phyloP scores from a whole-genome alignment of 306 rosid genomes.

The Arachis stenosperma region DNA sequence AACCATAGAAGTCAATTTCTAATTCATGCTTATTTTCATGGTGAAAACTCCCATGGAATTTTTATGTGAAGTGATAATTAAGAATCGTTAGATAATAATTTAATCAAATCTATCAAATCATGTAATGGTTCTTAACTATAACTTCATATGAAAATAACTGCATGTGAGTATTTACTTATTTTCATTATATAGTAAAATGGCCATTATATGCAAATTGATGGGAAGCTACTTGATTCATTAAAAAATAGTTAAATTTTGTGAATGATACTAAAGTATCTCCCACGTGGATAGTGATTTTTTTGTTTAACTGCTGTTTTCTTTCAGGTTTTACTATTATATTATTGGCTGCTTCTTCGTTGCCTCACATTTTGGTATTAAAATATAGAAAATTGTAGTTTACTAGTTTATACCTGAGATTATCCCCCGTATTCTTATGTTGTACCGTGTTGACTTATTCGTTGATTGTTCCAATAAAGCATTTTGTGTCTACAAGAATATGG shows the following conservation, averaged over 20 bases:
- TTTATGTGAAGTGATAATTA: too few relatives aligned
- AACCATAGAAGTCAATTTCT: too few relatives aligned
- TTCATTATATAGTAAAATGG: too few relatives aligned
- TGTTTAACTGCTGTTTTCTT: slow-evolving; percentile 25
- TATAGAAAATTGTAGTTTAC: slow-evolving; percentile 41
- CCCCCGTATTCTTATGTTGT: slow-evolving; percentile 37
- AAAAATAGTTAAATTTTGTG: too few relatives aligned
- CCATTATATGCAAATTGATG: too few relatives aligned
- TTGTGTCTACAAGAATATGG: slow-evolving; percentile 3
- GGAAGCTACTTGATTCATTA: background rate
- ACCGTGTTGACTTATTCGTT: slow-evolving; percentile 36
- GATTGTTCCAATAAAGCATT: slow-evolving; percentile 27
- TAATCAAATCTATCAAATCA: too few relatives aligned
- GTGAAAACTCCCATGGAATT: too few relatives aligned
- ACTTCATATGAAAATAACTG: too few relatives aligned
- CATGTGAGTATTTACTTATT: too few relatives aligned
- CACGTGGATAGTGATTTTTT: slow-evolving; percentile 13
- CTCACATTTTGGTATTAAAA: slow-evolving; percentile 38
- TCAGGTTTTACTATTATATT: slow-evolving; percentile 44
- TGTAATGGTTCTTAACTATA: too few relatives aligned
- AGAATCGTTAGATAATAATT: too few relatives aligned
- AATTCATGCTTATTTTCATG: too few relatives aligned
- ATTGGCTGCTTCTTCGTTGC: slow-evolving; percentile 33
- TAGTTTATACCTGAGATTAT: slow-evolving; percentile 30
- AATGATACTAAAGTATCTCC: background rate